These are phyloP conservation scores for Sedum album DNA, from an alignment of 164 flowering plant genomes.

Conservation along the genomic window DNA sequence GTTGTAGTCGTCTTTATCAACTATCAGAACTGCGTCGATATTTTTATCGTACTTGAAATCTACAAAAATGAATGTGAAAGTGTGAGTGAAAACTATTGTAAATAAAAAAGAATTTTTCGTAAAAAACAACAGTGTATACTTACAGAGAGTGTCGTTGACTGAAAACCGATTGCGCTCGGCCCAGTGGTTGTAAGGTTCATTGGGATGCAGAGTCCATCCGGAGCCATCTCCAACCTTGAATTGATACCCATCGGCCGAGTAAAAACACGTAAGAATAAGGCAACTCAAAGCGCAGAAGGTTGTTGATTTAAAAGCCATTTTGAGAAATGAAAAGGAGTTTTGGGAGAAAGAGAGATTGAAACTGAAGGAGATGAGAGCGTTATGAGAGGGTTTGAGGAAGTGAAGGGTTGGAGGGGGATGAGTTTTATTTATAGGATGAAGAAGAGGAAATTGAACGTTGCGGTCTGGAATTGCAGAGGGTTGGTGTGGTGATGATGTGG, in stretches of 20 bases:
- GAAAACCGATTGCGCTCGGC: slow-evolving; percentile 35
- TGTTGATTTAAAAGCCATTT: neutral
- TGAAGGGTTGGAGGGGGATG: neutral
- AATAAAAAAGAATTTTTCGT: too few species aligned
- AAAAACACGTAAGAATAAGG: slow-evolving; percentile 3
- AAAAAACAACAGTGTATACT: neutral
- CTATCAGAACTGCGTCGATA: slow-evolving; percentile 54
- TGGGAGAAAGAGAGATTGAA: neutral
- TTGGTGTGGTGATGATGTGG: neutral
- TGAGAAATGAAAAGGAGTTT: neutral
- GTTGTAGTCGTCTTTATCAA: slow-evolving; percentile 42
- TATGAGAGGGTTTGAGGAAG: neutral
- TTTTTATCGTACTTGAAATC: slow-evolving; percentile 56
- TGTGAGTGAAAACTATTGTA: too few species aligned
- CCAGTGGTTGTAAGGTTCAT: slow-evolving; percentile 37
- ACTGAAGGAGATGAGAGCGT: neutral
- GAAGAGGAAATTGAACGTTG: neutral
- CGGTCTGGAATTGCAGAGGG: neutral
- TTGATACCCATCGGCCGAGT: slow-evolving; percentile 18
- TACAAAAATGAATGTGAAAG: too few species aligned
- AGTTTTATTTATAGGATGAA: neutral
- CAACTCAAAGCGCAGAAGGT: neutral
- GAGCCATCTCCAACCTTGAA: slow-evolving; percentile 41
- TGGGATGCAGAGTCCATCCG: slow-evolving; percentile 40
- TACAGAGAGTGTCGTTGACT: slow-evolving; percentile 44